phyloP scores from a whole-genome alignment of 2,329 filamentous ascomycete genomes.

The Thielaviopsis ethacetica region DNA sequence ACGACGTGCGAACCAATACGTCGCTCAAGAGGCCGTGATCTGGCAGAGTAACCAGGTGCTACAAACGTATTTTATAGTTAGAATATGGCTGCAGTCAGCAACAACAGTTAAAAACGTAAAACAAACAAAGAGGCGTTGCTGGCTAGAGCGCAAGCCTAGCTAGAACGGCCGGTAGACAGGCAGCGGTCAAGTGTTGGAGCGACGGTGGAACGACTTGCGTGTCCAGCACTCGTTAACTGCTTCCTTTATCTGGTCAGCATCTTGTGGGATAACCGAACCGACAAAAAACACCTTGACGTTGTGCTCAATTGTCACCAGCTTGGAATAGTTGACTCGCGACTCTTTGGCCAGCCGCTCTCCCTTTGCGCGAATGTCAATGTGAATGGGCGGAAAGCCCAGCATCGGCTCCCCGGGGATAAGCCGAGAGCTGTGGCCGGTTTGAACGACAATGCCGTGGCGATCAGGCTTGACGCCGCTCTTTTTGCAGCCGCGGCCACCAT shows the following conservation, averaged over 20 bases:
- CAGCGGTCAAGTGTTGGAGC: constrained; percentile 3
- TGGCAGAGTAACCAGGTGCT: neutral
- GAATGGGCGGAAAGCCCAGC: constrained; percentile 32
- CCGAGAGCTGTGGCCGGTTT: constrained; percentile 15
- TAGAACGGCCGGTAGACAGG: neutral
- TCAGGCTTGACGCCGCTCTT: constrained; percentile 36
- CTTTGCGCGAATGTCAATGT: constrained; percentile 25
- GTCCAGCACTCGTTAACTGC: constrained; percentile 35
- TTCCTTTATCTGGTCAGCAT: constrained; percentile 25
- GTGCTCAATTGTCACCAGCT: constrained; percentile 39
- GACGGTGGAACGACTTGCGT: constrained; percentile 24
- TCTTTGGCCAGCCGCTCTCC: constrained; percentile 30
- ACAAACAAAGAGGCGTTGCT: neutral
- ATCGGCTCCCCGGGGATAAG: constrained; percentile 26
- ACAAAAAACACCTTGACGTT: constrained; percentile 42
- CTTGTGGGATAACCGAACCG: constrained; percentile 25
- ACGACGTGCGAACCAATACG: neutral
- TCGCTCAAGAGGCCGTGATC: neutral
- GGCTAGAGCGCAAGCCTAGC: neutral
- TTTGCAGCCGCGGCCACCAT: constrained; percentile 32
- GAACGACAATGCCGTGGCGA: constrained; percentile 34
- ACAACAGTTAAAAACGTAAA: neutral
- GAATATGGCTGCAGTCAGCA: neutral
- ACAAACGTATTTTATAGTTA: neutral
- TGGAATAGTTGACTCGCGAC: constrained; percentile 42